Conservation (phyloP, 495 filamentous ascomycete genomes). For the Umbilicaria muhlenbergii region DNA sequence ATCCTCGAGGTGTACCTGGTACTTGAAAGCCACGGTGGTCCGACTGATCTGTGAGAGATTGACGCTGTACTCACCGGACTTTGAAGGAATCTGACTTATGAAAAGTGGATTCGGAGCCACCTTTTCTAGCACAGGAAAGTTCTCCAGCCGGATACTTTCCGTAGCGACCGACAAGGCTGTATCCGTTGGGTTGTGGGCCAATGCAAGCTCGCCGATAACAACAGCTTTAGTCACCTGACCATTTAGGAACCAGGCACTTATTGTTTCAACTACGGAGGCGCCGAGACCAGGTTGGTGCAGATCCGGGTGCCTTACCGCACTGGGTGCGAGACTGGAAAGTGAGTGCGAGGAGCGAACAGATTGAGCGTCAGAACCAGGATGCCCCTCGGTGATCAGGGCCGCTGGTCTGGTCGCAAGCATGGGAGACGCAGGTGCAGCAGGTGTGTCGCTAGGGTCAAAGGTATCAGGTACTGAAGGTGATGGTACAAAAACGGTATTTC, state of each 20-base stretch:
- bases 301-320: conserved; percentile 59
- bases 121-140: conserved; percentile 80
- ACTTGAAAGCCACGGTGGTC: conserved; percentile 80
- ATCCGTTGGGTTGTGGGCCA: conserved; percentile 58
- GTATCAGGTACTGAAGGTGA: conserved; percentile 24
- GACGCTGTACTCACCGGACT: conserved; percentile 67
- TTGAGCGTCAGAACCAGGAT: conserved; percentile 66
- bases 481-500: conserved; percentile 74
- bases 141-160: conserved; percentile 71
- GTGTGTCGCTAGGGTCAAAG: conserved; percentile 12
- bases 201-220: conserved; percentile 79
- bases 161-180: conserved; percentile 31
- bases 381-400: conserved; percentile 27
- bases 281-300: conserved; percentile 70
- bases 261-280: conserved; percentile 81
- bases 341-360: conserved; percentile 85
- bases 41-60: conserved; percentile 53
- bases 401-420: conserved; percentile 24
- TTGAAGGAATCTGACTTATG: conserved; percentile 47
- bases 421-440: conserved; percentile 23
- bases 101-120: conserved; percentile 91
- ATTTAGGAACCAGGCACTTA: conserved; percentile 68
- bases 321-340: conserved; percentile 39
- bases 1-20: conserved; percentile 71
- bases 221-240: conserved; percentile 54